Percentiles rank a stretch among this genome's conserved stretches.
Evolutionary conservation across 805 yeast species (phyloP).

Genomic region (Citeromyces nyonsensis): DNA sequence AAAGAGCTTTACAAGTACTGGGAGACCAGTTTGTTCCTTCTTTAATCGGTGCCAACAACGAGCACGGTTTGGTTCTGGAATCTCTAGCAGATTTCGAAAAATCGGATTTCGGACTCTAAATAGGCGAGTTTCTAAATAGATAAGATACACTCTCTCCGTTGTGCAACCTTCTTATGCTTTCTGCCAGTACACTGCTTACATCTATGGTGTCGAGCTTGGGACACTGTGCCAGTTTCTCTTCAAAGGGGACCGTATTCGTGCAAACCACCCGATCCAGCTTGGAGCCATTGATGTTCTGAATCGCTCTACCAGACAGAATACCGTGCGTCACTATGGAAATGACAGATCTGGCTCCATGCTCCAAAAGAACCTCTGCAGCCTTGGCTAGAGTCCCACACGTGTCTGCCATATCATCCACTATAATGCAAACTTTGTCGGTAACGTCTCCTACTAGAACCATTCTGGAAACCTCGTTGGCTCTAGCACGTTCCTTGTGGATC

Average conservation of each 20-base stretch:
- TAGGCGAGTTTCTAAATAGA: constrained; percentile 56
- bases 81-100: constrained; percentile 39
- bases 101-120: constrained; percentile 7
- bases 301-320: constrained; percentile 60
- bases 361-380: constrained; percentile 63
- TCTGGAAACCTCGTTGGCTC: constrained; percentile 70
- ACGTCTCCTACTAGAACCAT: constrained; percentile 86
- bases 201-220: constrained; percentile 57
- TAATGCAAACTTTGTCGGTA: constrained; percentile 54
- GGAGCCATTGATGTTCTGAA: constrained; percentile 53
- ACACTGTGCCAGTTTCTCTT: constrained; percentile 40
- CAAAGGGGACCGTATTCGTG: constrained; percentile 71
- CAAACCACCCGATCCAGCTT: constrained; percentile 58
- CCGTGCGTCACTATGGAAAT: constrained; percentile 80
- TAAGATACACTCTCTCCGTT: constrained; percentile 79
- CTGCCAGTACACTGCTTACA: constrained; percentile 62
- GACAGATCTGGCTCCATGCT: constrained; percentile 55
- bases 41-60: constrained; percentile 21
- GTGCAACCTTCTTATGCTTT: constrained; percentile 72
- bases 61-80: constrained; percentile 38
- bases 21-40: constrained; percentile 28
- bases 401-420: constrained; percentile 84
- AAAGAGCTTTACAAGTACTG: constrained; percentile 44
- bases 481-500: constrained; percentile 73
- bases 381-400: constrained; percentile 79